These are phyloP conservation scores for Tilletiopsis washingtonensis DNA, from an alignment of 1,284 basidiomycete species.

Conservation along the genomic window DNA sequence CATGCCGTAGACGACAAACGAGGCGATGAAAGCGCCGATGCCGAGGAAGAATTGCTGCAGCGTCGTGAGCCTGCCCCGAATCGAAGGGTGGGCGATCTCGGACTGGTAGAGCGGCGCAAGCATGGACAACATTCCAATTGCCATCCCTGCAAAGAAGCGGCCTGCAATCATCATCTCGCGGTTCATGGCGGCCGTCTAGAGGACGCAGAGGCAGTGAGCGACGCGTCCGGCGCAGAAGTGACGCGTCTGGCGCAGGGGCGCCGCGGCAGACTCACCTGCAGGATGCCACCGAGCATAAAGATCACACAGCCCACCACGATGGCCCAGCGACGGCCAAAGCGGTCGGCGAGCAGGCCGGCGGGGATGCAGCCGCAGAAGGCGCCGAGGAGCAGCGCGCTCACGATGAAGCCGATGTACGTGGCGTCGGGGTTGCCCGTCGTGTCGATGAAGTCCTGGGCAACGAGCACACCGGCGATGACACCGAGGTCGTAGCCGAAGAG, in stretches of 20 bases:
- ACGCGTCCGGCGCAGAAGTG: too few relatives aligned
- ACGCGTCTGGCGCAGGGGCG: too few relatives aligned
- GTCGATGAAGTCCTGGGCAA: slow-evolving; percentile 49
- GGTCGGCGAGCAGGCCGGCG: slow-evolving; percentile 45
- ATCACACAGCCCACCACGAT: slow-evolving; percentile 49
- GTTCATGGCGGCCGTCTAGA: slow-evolving; percentile 54
- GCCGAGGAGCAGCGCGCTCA: slow-evolving; percentile 42
- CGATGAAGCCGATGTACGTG: slow-evolving; percentile 51
- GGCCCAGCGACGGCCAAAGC: slow-evolving; percentile 43
- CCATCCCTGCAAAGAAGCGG: slow-evolving; percentile 56
- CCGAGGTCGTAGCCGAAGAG: slow-evolving; percentile 43
- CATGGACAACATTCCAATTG: slow-evolving; percentile 56
- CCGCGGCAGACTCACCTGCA: too few relatives aligned
- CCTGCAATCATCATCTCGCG: slow-evolving; percentile 60
- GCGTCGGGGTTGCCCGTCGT: slow-evolving; percentile 41
- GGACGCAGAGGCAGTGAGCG: too few relatives aligned
- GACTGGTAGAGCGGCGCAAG: slow-evolving; percentile 57
- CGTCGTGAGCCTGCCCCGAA: slow-evolving; percentile 58
- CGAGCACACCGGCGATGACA: slow-evolving; percentile 50
- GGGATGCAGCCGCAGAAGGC: slow-evolving; percentile 48
- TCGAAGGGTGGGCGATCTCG: slow-evolving; percentile 61
- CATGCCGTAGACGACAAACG: slow-evolving; percentile 51
- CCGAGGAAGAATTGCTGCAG: slow-evolving; percentile 58
- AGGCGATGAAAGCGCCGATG: slow-evolving; percentile 51
- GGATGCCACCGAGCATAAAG: slow-evolving; percentile 55